Percentiles rank a stretch among this genome's conserved stretches.
Conservation (phyloP, 202 grass and related monocot species). For the Carex arenaria region DNA sequence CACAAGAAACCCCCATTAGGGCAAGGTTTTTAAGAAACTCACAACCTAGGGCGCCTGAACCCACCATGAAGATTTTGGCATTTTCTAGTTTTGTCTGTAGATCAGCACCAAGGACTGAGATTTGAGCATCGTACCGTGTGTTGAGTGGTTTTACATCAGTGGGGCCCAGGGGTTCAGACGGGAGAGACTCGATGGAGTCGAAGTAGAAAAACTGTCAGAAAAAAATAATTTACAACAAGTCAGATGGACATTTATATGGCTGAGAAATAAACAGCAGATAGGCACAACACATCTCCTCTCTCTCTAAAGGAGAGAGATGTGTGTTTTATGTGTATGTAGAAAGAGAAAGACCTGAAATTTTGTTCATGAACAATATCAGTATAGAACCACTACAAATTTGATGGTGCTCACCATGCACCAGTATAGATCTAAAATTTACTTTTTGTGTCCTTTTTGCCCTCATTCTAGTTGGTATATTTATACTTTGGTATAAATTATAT, state of each 20-base stretch:
- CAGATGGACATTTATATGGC: not conserved
- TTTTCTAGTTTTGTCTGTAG: conserved; percentile 75
- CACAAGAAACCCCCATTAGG: conserved; percentile 82
- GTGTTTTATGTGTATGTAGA: not conserved
- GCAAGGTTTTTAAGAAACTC: conserved; percentile 94
- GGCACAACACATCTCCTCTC: not conserved
- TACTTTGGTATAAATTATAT: not conserved
- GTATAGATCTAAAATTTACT: not conserved
- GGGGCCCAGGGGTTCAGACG: conserved; percentile 57
- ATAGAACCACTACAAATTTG: not conserved
- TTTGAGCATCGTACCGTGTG: conserved; percentile 71
- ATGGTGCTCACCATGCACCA: not conserved
- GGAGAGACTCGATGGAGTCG: conserved; percentile 83
- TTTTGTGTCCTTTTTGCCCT: not conserved
- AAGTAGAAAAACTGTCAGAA: conserved; percentile 82
- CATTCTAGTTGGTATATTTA: not conserved
- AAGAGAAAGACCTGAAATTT: not conserved
- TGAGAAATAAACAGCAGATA: not conserved
- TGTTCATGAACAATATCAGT: not conserved
- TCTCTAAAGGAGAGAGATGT: not conserved
- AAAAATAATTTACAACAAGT: conserved; percentile 3
- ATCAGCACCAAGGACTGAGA: conserved; percentile 74
- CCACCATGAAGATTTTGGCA: conserved; percentile 82
- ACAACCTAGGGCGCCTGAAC: conserved; percentile 85
- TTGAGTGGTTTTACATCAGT: conserved; percentile 55